Evolutionary conservation across 768 basidiomycete species (phyloP).

Genomic region (Mycena pura): DNA sequence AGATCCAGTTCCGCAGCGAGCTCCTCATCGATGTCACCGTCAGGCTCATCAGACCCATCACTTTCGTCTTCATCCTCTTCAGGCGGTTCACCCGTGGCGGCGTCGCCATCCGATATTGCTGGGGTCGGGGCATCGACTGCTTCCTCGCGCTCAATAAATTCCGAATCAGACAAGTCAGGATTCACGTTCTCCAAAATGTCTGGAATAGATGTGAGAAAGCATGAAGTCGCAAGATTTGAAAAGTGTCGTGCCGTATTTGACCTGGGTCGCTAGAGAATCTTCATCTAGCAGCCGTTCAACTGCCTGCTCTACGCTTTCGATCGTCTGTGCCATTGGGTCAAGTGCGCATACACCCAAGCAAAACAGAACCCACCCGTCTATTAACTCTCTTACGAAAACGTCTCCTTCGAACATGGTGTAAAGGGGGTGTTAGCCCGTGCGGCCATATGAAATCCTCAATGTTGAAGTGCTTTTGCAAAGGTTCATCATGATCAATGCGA

Average conservation of each 20-base stretch:
- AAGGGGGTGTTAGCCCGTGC: constrained; percentile 93
- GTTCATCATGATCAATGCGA: constrained; percentile 73
- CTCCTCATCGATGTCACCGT: constrained; percentile 88
- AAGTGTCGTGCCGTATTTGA: constrained; percentile 69
- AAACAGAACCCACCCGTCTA: constrained; percentile 59
- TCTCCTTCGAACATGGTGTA: constrained; percentile 89
- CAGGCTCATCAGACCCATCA: constrained; percentile 65
- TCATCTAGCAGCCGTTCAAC: constrained; percentile 87
- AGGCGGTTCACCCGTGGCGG: constrained; percentile 56
- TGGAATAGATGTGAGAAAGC: constrained; percentile 35
- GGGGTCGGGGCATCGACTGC: constrained; percentile 75
- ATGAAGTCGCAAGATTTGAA: background rate
- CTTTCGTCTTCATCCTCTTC: constrained; percentile 65
- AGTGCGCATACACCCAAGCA: background rate
- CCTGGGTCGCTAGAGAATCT: constrained; percentile 75
- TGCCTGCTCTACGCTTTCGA: constrained; percentile 93
- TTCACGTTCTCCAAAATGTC: constrained; percentile 91
- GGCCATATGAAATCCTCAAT: constrained; percentile 98
- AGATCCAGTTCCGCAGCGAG: constrained; percentile 87
- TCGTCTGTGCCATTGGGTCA: constrained; percentile 60
- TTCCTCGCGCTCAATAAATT: constrained; percentile 76
- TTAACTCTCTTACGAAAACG: constrained; percentile 92
- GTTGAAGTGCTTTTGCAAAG: constrained; percentile 75
- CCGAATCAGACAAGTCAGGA: constrained; percentile 89
- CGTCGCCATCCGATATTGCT: constrained; percentile 70